Evolutionary conservation across 306 rosid genomes (phyloP), one percentile per base, ranked within the genome.

Genomic region (Vachellia collinsii): DNA sequence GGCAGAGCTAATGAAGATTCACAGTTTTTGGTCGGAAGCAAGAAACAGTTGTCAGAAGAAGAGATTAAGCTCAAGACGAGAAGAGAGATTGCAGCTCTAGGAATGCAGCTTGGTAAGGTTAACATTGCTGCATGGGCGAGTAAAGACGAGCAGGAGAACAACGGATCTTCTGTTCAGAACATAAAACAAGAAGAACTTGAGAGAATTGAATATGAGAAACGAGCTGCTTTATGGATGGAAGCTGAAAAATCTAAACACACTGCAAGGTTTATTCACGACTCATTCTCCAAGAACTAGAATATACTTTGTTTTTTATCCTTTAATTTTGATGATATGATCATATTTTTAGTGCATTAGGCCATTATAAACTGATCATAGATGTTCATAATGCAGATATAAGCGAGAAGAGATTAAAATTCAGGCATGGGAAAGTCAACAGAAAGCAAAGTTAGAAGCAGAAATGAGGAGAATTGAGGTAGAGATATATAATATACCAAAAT

Each of bases 51-150:
- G 85, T 86, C 99, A 2, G 95, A 90, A 81, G 99, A 94, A 78
- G 99, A 94, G 88, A 56, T 90, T 82, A 93, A 90, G 88, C 79
- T 93, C 50, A 93, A 90, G 86, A 94, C 97, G 9, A 88, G 99
- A 83, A 89, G 94, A 72, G 99, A 94, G 86, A 94, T 94, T 66
- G 92, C 92, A 73, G 97, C 97, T 62, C 94, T 94, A 16, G 99
- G 99, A 19, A 80, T 89, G 83, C 97, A 89, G 89, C 97, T 94
- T 59, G 99, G 99, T 56, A 94, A 94, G 95, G 85, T 67, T 85
- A 94, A 88, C 54, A 94, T 94, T 59, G 97, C 99, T 41, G 97
- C 94, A 16, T 94, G 99, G 99, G 99, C 97, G 44, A 94, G 92
- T 76, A 90, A 93, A 80, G 94, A 84, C 36, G 99, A 91, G 78